Evolutionary conservation across 2,329 filamentous ascomycete genomes (phyloP).

Genomic region (Xylariaceae sp.): DNA sequence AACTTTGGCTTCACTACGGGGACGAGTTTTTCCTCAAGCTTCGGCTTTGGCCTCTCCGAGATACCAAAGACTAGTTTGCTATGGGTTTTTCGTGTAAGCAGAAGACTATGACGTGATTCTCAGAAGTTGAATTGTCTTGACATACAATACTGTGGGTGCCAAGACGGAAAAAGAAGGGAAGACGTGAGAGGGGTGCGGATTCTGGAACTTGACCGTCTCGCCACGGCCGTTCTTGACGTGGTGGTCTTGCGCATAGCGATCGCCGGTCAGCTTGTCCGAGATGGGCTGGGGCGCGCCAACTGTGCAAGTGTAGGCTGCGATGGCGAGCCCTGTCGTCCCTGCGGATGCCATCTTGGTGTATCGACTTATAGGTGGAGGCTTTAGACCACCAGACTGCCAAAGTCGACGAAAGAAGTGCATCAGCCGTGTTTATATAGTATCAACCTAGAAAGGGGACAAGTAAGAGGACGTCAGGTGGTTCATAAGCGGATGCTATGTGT

Average conservation of each 20-base stretch:
- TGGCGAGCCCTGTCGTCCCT: slow-evolving; percentile 17
- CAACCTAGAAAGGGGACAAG: no score
- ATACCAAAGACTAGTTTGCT: slow-evolving; percentile 32
- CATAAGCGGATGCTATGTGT: no score
- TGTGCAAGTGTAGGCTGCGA: slow-evolving; percentile 24
- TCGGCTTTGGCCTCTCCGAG: slow-evolving; percentile 55
- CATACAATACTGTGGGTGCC: slow-evolving; percentile 14
- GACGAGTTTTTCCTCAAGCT: slow-evolving; percentile 54
- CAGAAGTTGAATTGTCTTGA: no score
- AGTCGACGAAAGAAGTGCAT: no score
- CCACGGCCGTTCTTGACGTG: slow-evolving; percentile 42
- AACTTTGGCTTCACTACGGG: slow-evolving; percentile 65
- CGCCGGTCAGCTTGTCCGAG: slow-evolving; percentile 33
- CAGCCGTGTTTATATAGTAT: no score
- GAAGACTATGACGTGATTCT: not conserved
- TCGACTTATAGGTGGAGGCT: slow-evolving; percentile 7
- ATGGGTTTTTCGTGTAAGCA: slow-evolving; percentile 1
- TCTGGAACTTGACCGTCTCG: slow-evolving; percentile 42
- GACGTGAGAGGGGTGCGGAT: slow-evolving; percentile 46
- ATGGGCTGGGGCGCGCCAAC: slow-evolving; percentile 26
- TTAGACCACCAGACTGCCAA: no score
- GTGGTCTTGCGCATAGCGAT: slow-evolving; percentile 44
- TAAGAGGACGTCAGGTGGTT: no score
- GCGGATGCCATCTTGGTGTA: slow-evolving; percentile 19
- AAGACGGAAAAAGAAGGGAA: slow-evolving; percentile 13